Evolutionary conservation across 164 flowering plant genomes (phyloP).

Genomic region (Stephania japonica): DNA sequence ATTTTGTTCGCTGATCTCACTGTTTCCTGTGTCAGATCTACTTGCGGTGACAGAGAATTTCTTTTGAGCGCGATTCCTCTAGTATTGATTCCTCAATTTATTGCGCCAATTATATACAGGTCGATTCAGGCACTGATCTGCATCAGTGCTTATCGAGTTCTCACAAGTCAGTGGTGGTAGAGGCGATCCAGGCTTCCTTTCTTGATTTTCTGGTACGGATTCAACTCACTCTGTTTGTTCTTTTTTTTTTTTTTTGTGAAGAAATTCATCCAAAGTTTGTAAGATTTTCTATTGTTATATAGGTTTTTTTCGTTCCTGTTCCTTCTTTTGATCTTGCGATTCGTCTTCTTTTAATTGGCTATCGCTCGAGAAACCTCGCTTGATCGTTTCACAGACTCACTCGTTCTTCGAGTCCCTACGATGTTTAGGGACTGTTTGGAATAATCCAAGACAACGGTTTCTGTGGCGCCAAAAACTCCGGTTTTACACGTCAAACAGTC

Average conservation of each 20-base stretch:
- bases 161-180: too few relatives aligned
- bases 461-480: too few relatives aligned
- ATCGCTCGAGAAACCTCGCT: neutral
- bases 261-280: neutral
- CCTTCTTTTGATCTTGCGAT: neutral
- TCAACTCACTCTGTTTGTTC: neutral
- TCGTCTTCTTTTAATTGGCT: neutral
- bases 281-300: neutral
- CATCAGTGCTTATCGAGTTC: neutral
- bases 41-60: neutral
- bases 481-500: too few relatives aligned
- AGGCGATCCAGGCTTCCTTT: neutral
- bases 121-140: neutral
- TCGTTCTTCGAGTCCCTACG: neutral
- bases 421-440: too few relatives aligned
- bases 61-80: neutral
- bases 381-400: too few relatives aligned
- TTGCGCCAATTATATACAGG: neutral
- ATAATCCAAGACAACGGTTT: too few relatives aligned
- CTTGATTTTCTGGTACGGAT: neutral
- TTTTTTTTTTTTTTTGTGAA: too few relatives aligned
- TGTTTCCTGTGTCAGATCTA: neutral
- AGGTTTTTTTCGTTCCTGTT: neutral
- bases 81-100: constrained; percentile 5
- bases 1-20: neutral